Evolutionary conservation across 2,329 filamentous ascomycete genomes (phyloP).

Genomic region (Apiospora hydei): DNA sequence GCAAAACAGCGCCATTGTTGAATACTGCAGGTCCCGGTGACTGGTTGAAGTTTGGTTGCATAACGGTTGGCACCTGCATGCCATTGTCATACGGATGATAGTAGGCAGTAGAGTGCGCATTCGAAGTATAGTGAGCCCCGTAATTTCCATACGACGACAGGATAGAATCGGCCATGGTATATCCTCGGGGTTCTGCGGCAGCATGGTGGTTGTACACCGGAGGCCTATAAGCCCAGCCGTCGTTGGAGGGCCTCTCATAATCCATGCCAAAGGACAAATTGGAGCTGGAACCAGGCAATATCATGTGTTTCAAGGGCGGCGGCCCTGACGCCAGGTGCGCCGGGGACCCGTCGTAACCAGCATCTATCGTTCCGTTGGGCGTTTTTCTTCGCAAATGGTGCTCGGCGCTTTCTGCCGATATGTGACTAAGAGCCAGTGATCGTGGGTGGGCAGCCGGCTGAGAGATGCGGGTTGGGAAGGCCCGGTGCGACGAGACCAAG

Average conservation of each 20-base stretch:
- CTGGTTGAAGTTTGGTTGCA: conserved; percentile 45
- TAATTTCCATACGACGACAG: conserved; percentile 29
- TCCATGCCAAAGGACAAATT: conserved; percentile 38
- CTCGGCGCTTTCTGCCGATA: conserved; percentile 56
- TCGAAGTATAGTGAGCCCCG: conserved; percentile 36
- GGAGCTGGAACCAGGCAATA: conserved; percentile 66
- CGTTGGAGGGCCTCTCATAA: conserved; percentile 32
- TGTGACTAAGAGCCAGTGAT: conserved; percentile 34
- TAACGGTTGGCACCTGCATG: conserved; percentile 39
- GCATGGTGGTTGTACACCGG: conserved; percentile 27
- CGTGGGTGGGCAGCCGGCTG: conserved; percentile 38
- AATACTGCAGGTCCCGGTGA: conserved; percentile 48
- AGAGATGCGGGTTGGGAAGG: conserved; percentile 47
- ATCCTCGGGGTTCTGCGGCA: conserved; percentile 29
- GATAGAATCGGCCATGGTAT: conserved; percentile 30
- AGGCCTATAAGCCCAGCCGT: conserved; percentile 36
- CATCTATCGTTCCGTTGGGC: conserved; percentile 89
- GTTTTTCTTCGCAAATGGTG: conserved; percentile 90
- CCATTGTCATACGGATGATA: conserved; percentile 39
- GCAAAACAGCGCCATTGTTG: conserved; percentile 48
- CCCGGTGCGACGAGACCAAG: conserved; percentile 38
- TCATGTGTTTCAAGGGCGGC: conserved; percentile 82
- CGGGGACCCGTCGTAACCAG: conserved; percentile 87
- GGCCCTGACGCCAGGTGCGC: conserved; percentile 76
- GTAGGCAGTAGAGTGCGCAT: conserved; percentile 35